These are phyloP conservation scores for Bocquillonia castaneifolia DNA, from an alignment of 441 rosid genomes.

Conservation along the genomic window DNA sequence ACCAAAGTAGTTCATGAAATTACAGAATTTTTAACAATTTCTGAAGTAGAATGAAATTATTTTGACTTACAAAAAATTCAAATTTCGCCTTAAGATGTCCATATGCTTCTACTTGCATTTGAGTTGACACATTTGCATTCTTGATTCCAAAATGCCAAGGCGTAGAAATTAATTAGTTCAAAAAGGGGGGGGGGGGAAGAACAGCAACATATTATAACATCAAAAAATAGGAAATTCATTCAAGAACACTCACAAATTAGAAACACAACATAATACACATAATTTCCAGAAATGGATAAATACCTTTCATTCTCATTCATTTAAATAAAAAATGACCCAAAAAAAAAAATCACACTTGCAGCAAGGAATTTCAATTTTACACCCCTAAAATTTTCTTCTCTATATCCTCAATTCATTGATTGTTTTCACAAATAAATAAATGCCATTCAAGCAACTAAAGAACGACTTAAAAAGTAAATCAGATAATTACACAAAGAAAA, in stretches of 20 bases:
- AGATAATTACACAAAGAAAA: neutral
- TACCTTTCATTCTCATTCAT: too few relatives aligned
- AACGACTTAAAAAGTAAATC: neutral
- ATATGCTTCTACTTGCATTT: slow-evolving; percentile 22
- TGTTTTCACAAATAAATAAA: neutral
- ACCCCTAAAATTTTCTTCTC: neutral
- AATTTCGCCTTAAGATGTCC: slow-evolving; percentile 60
- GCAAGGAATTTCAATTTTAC: neutral
- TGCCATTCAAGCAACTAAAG: neutral
- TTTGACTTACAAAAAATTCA: slow-evolving; percentile 58
- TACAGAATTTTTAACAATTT: neutral
- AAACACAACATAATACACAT: neutral
- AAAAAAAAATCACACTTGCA: neutral
- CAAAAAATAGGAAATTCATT: neutral
- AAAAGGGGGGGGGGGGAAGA: too few relatives aligned
- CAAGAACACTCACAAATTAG: too few relatives aligned
- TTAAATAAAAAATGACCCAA: neutral
- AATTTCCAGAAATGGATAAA: neutral
- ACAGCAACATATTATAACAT: too few relatives aligned
- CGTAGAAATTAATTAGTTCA: neutral
- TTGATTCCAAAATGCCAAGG: slow-evolving; percentile 21
- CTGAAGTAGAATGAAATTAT: neutral
- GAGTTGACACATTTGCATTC: slow-evolving; percentile 23
- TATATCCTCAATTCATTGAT: neutral
- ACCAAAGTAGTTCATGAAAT: neutral